Evolutionary conservation across 2,329 filamentous ascomycete genomes (phyloP).

Genomic region (Hirsutella rhossiliensis): DNA sequence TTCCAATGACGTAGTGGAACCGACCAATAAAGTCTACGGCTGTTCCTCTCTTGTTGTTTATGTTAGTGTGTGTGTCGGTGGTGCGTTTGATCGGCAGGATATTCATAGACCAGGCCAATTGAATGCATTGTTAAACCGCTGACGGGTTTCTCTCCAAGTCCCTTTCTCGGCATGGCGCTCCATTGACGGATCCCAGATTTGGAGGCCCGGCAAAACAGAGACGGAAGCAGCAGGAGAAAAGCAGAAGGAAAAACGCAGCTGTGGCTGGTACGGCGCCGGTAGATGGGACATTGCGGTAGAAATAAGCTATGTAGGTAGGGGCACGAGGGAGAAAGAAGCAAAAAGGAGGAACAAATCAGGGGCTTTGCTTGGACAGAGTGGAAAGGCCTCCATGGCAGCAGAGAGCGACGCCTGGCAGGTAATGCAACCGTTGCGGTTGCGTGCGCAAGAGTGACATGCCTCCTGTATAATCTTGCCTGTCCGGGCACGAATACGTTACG

Average conservation of each 20-base stretch:
- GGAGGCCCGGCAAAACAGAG: no score
- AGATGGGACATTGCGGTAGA: not conserved
- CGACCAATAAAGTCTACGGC: not conserved
- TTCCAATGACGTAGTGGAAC: constrained; percentile 6
- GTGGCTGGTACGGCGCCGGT: not conserved
- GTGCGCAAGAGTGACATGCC: no score
- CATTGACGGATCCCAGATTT: not conserved
- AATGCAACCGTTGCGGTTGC: no score
- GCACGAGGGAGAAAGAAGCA: not conserved
- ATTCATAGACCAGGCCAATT: no score
- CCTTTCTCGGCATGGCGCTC: not conserved
- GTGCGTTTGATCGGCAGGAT: no score
- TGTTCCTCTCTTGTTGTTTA: not conserved
- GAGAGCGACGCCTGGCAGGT: no score
- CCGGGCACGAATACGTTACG: no score
- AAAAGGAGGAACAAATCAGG: not conserved
- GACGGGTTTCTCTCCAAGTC: not conserved
- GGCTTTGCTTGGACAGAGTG: not conserved
- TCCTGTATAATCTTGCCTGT: no score
- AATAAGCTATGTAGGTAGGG: not conserved
- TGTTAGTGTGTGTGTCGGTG: no score
- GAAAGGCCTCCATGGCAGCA: no score
- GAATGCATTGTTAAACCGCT: not conserved
- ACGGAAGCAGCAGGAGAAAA: no score
- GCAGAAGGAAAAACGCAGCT: not conserved